Percentiles rank a stretch among this genome's conserved stretches.
Evolutionary conservation across 208 protist species (phyloP).

Genomic region (Leishmania gerbilli): DNA sequence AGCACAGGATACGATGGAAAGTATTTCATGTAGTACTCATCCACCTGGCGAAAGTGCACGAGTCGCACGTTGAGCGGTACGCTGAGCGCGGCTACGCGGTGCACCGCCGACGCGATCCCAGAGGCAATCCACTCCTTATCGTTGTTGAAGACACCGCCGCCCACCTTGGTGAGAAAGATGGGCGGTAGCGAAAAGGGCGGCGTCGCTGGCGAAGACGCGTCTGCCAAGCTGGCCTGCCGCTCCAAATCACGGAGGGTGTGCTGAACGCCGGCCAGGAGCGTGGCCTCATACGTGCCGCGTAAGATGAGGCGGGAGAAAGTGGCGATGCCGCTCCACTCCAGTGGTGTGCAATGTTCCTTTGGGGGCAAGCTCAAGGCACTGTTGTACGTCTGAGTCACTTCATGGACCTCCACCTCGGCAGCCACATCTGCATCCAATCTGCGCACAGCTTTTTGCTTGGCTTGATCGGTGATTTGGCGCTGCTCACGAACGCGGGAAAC

Average conservation of each 20-base stretch:
- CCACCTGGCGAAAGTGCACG: slow-evolving; percentile 38
- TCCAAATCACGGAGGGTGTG: slow-evolving; percentile 39
- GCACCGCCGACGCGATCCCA: slow-evolving; percentile 24
- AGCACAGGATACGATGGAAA: slow-evolving; percentile 22
- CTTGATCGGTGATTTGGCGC: not conserved
- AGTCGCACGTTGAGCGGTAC: slow-evolving; percentile 48
- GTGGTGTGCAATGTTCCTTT: not conserved
- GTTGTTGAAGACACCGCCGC: slow-evolving; percentile 58
- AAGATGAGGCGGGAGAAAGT: slow-evolving; percentile 40
- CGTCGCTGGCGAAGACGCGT: not conserved
- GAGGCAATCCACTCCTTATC: slow-evolving; percentile 38
- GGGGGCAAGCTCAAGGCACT: slow-evolving; percentile 45
- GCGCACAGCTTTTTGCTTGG: not conserved
- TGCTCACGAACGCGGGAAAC: not conserved
- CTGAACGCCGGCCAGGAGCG: slow-evolving; percentile 42
- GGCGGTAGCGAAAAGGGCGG: slow-evolving; percentile 17
- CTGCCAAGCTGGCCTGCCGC: not conserved
- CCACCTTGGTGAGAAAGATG: slow-evolving; percentile 57
- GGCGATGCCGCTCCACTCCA: slow-evolving; percentile 9
- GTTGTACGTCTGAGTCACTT: slow-evolving; percentile 57
- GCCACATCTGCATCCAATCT: not conserved
- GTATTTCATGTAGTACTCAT: slow-evolving; percentile 22
- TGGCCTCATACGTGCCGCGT: slow-evolving; percentile 54
- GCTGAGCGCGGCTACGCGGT: slow-evolving; percentile 16
- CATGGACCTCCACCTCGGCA: slow-evolving; percentile 10